These are phyloP conservation scores for Globisporangium splendens DNA, from an alignment of 352 stramenopile genomes.

Conservation along the genomic window DNA sequence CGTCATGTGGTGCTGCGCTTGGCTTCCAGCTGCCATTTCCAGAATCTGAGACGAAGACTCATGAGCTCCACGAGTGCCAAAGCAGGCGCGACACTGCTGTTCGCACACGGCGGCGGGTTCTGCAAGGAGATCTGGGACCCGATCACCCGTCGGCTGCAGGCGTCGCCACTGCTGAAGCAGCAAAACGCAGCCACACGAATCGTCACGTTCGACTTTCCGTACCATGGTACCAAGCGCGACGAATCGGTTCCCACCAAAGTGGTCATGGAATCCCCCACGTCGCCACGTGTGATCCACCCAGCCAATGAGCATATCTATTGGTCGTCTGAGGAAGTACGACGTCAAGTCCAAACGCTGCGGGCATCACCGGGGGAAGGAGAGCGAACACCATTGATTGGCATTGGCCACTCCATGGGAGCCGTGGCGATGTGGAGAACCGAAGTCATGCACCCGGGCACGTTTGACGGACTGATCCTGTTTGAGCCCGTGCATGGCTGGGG, in stretches of 20 bases:
- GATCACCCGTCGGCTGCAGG: slow-evolving; percentile 31
- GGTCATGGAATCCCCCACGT: slow-evolving; percentile 4
- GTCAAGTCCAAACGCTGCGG: slow-evolving; percentile 19
- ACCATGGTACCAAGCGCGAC: slow-evolving; percentile 35
- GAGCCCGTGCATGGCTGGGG: slow-evolving; percentile 29
- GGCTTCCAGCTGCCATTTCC: no score
- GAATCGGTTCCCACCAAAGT: slow-evolving; percentile 19
- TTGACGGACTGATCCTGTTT: slow-evolving; percentile 43
- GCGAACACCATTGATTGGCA: slow-evolving; percentile 32
- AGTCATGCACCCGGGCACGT: slow-evolving; percentile 30
- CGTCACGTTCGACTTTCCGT: slow-evolving; percentile 33
- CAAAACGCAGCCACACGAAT: not conserved
- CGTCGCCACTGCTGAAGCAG: not conserved
- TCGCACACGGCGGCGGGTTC: slow-evolving; percentile 43
- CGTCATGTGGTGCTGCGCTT: no score
- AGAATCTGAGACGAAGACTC: slow-evolving; percentile 5
- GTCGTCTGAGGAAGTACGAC: slow-evolving; percentile 21
- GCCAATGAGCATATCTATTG: slow-evolving; percentile 25
- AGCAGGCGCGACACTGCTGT: no score
- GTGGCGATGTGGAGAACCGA: slow-evolving; percentile 36
- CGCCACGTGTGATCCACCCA: slow-evolving; percentile 33
- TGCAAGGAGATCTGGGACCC: slow-evolving; percentile 48
- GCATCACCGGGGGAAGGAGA: no score
- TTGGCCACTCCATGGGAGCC: slow-evolving; percentile 49
- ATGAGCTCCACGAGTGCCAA: no score